Evolutionary conservation across 2,329 filamentous ascomycete species (phyloP), one percentile per base, ranked within the genome.

Genomic region (Aspergillus versicolor): DNA sequence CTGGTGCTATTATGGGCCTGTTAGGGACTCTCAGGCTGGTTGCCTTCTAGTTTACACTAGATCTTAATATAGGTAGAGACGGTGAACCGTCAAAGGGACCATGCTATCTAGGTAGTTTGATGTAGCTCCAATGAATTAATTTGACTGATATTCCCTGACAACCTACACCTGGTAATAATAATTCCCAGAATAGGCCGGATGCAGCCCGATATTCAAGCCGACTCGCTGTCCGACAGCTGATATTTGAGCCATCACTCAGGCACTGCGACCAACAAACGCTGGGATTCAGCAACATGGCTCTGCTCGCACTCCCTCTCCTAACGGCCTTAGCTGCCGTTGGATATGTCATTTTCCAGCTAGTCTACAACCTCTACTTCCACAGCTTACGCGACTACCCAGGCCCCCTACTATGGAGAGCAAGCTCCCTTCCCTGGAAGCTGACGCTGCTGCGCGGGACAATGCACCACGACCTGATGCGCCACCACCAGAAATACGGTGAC

Each of bases 401-500:
- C 0, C 51, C 51, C 12, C 19, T 46, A 3, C 41, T 46, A 12
- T 53, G 51, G 41, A 15, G 27, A 11, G 30, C 42, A 12, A 38
- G 27, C 7, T 22, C 41, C 0, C n/a, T 53, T 11, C 51, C 51
- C 13, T 40, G 34, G 17, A 34, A 53, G 12, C 17, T 53, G 2
- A 44, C 41, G 9, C 27, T 53, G 0, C 13, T 53, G 6, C 27
- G 42, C 3, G 51, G 51, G 1, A 45, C 41, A n/a, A 46, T 34
- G 30, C 51, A 53, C 17, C 51, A 38, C 6, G 27, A 46, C 30
- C 30, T 44, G 0, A 34, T 40, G 32, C 30, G 27, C 11, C 17
- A 43, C 7, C 71, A 73, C 47, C 52, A 63, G 15, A 55, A 61
- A 43, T 73, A 75, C 49, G 72, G 72, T 8, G 61, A 63, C 9